A percentile compares a stretch with the other conserved stretches of the same genome.
Conservation (phyloP, 306 rosid species). For the Ormosia emarginata region DNA sequence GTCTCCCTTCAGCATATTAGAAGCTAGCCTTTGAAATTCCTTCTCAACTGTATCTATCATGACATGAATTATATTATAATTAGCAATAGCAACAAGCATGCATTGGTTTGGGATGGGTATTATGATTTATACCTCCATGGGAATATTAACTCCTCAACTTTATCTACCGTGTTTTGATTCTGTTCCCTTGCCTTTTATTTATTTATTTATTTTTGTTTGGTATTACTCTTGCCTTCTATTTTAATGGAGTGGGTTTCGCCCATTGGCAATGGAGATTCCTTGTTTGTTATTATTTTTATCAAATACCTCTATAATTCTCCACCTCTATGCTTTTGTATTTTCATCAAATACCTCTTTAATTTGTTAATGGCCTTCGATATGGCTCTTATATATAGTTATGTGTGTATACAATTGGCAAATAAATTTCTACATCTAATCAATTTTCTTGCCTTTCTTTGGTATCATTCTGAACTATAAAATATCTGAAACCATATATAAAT, state of each 20-base stretch:
- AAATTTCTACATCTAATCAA: not conserved
- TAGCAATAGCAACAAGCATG: not conserved
- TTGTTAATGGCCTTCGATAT: not conserved
- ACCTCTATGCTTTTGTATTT: not conserved
- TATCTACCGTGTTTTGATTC: not conserved
- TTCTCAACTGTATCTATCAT: not conserved
- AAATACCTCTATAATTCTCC: not conserved
- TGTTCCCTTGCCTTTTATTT: not conserved
- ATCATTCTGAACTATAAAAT: not conserved
- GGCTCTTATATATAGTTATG: not conserved
- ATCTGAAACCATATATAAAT: not conserved
- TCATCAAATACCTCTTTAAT: not conserved
- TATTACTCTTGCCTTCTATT: not conserved
- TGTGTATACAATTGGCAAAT: not conserved
- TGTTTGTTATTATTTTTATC: not conserved
- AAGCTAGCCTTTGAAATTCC: not conserved
- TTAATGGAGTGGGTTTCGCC: not conserved
- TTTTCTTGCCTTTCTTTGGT: not conserved
- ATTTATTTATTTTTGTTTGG: not conserved
- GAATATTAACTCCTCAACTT: not conserved
- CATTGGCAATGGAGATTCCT: not conserved
- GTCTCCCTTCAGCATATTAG: not conserved
- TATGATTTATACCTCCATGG: not conserved
- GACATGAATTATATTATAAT: not conserved
- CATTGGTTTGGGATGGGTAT: not conserved